A percentile compares a stretch with the other conserved stretches of the same genome.
Evolutionary conservation across 1,139 yeast genomes (phyloP).

Genomic region (Sugiyamaella neomexicana): DNA sequence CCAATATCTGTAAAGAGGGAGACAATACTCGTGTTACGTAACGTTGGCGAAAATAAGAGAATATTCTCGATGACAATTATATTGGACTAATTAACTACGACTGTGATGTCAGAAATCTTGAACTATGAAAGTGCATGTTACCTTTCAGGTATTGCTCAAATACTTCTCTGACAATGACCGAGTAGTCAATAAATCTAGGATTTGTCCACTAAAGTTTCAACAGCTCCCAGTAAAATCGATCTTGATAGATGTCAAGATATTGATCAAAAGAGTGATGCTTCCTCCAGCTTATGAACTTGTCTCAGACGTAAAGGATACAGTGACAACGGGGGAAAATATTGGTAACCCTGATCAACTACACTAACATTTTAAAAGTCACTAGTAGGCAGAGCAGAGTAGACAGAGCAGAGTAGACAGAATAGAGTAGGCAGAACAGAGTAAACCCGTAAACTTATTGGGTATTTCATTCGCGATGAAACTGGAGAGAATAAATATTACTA

Average conservation of each 20-base stretch:
- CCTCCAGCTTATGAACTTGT: conserved; percentile 2
- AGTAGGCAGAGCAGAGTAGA: too few relatives aligned
- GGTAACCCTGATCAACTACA: too few relatives aligned
- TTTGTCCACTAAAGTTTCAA: conserved; percentile 5
- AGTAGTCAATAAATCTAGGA: conserved; percentile 6
- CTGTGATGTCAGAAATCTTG: neutral
- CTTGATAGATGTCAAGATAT: neutral
- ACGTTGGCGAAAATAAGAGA: conserved; percentile 14
- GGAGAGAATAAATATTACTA: too few relatives aligned
- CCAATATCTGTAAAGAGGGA: too few relatives aligned
- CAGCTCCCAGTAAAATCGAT: conserved; percentile 4
- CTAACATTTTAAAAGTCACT: too few relatives aligned
- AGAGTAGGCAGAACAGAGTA: too few relatives aligned
- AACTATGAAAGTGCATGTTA: too few relatives aligned
- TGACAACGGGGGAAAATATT: too few relatives aligned
- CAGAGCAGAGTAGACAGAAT: too few relatives aligned
- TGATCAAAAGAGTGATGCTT: conserved; percentile 1
- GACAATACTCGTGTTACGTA: neutral
- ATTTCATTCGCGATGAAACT: too few relatives aligned
- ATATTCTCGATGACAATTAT: conserved; percentile 11
- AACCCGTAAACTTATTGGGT: too few relatives aligned
- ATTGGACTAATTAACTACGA: conserved; percentile 11
- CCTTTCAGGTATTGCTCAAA: neutral
- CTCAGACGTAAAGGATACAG: neutral
- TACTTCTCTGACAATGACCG: conserved; percentile 4